Evolutionary conservation across 2,329 filamentous ascomycete genomes (phyloP).

Genomic region (Trichoderma breve): DNA sequence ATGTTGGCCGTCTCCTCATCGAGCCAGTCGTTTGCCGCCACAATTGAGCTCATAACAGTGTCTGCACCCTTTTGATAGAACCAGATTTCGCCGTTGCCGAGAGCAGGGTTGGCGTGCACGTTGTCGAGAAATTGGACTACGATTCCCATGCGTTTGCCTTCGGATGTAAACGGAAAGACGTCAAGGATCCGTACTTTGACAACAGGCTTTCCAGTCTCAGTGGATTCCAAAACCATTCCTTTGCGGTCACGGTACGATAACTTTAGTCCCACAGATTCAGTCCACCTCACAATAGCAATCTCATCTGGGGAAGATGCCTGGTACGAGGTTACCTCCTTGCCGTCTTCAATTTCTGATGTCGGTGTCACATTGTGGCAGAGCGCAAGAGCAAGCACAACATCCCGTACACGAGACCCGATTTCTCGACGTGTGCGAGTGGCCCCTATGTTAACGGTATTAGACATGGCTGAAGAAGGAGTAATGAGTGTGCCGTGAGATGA

Average conservation of each 20-base stretch:
- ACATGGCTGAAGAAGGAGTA: constrained; percentile 72
- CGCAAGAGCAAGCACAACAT: constrained; percentile 87
- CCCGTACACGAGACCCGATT: constrained; percentile 88
- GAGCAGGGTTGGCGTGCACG: constrained; percentile 45
- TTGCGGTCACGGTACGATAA: constrained; percentile 83
- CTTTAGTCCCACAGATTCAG: constrained; percentile 84
- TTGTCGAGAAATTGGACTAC: constrained; percentile 79
- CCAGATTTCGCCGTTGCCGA: constrained; percentile 78
- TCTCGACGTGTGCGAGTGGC: constrained; percentile 85
- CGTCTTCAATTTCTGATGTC: constrained; percentile 72
- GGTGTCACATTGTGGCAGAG: constrained; percentile 98
- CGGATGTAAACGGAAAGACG: constrained; percentile 95
- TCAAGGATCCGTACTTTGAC: constrained; percentile 88
- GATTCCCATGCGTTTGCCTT: constrained; percentile 97
- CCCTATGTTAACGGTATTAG: constrained; percentile 56
- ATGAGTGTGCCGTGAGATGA: constrained; percentile 55
- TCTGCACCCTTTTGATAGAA: constrained; percentile 99
- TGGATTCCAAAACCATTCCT: constrained; percentile 77
- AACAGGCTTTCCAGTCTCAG: constrained; percentile 68
- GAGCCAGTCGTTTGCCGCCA: constrained; percentile 95
- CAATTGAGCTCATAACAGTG: constrained; percentile 95
- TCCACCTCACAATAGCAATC: constrained; percentile 96
- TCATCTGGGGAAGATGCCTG: constrained; percentile 97
- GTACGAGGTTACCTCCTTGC: constrained; percentile 75
- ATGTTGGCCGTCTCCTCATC: constrained; percentile 99